Conservation (phyloP, 2,329 filamentous ascomycete genomes). For the Lecanicillium sp. region DNA sequence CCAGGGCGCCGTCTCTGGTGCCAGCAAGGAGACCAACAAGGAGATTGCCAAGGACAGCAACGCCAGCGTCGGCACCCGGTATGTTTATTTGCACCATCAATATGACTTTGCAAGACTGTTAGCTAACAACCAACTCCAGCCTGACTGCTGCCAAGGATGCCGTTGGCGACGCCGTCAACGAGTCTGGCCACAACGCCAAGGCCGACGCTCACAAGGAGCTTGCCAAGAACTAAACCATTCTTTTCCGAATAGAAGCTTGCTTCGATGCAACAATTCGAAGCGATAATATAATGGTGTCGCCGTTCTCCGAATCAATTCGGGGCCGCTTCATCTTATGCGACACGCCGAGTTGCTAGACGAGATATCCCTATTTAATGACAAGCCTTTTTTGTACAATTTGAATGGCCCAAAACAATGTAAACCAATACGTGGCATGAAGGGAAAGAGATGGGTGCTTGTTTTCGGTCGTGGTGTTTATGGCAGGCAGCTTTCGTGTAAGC, state of each 20-base stretch:
- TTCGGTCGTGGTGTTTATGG: too few relatives aligned
- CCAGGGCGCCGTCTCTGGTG: constrained; percentile 49
- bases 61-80: constrained; percentile 48
- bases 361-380: constrained; percentile 2
- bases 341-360: too few relatives aligned
- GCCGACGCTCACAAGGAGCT: constrained; percentile 36
- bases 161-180: constrained; percentile 41
- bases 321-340: background rate
- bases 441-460: background rate
- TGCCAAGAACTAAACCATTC: constrained; percentile 25
- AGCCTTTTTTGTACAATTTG: too few relatives aligned
- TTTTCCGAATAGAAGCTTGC: background rate
- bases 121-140: constrained; percentile 31
- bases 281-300: background rate
- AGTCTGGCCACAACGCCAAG: constrained; percentile 35
- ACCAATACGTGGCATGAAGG: too few relatives aligned
- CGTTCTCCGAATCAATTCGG: background rate
- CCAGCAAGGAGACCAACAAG: constrained; percentile 68
- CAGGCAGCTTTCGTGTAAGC: too few relatives aligned
- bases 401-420: too few relatives aligned
- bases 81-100: constrained; percentile 19
- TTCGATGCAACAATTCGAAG: background rate
- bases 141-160: constrained; percentile 43
- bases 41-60: constrained; percentile 57
- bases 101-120: accelerated